These are phyloP conservation scores for Eleusine coracana DNA, from an alignment of 176 grass and related monocot species.

Conservation along the genomic window DNA sequence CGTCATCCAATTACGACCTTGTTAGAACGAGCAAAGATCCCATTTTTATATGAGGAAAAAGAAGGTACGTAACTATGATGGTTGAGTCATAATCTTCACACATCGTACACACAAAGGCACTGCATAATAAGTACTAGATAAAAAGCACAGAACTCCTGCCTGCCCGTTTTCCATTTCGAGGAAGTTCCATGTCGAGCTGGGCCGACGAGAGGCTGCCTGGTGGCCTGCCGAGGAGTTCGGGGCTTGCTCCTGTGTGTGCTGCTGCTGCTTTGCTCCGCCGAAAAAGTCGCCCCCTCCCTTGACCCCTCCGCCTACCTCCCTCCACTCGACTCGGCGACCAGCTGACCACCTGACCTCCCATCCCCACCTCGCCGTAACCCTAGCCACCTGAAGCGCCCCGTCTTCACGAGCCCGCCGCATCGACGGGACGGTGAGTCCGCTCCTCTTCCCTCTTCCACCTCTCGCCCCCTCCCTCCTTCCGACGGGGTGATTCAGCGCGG, in stretches of 20 bases:
- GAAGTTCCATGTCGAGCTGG: background rate
- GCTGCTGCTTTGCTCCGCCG: background rate
- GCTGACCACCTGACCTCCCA: background rate
- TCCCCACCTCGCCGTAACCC: slow-evolving; percentile 5
- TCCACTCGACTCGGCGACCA: background rate
- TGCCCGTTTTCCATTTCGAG: background rate
- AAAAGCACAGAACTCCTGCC: too few species aligned
- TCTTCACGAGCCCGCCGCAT: background rate
- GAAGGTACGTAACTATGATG: too few species aligned
- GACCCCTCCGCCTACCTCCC: background rate
- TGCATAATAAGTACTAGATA: too few species aligned
- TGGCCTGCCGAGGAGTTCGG: too few species aligned
- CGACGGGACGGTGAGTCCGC: slow-evolving; percentile 6
- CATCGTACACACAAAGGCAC: too few species aligned
- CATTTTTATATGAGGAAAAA: too few species aligned
- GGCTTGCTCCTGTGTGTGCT: background rate
- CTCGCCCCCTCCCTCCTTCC: background rate
- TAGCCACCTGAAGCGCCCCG: background rate
- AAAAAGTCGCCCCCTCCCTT: background rate
- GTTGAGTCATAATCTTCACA: too few species aligned
- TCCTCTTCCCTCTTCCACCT: too few species aligned
- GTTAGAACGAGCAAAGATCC: too few species aligned
- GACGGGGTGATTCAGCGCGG: background rate
- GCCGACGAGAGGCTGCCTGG: too few species aligned
- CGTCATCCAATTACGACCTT: too few species aligned